Evolutionary conservation across 1,284 basidiomycete genomes (phyloP), one percentile per base, ranked within the genome.

Genomic region (Limonomyces culmigenus): DNA sequence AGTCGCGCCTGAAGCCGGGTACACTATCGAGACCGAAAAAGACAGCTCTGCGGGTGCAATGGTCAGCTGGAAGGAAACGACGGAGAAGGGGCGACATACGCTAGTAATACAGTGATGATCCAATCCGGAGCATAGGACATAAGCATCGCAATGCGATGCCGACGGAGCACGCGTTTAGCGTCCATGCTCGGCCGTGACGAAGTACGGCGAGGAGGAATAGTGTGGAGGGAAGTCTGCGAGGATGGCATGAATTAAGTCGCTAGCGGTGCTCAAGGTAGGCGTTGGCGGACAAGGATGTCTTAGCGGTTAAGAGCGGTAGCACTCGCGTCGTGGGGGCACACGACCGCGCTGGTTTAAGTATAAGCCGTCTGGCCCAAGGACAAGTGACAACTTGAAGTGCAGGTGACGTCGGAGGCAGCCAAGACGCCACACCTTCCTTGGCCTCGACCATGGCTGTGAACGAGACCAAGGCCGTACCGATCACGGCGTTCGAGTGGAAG

Each of bases 1-100:
- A 95, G 38, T 74, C 69, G 38, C 92, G 63, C 46, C 80, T 71
- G 56, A 81, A 93, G 3, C 92, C 92, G 33, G 76, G 62, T 2
- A 88, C 63, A 17, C 65, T 59, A 48, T 87, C 69, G 13, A 92
- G 56, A 5, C 71, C 63, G 48, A 75, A 73, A 50, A 87, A 78
- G 1, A 72, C 46, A 1, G 60, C 67, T 36, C 84, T 87, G 44
- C 32, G 41, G 4, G 43, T 16, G 29, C 40, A 19, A 19, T 29
- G 33, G 25, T 36, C 38, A 39, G 39, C 31, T 21, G 17, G 42
- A 32, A 17, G 8, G 15, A 19, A 10, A 29, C 34, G 21, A 15
- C 12, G n/a, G 32, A 38, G 17, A 30, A 37, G 33, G 34, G 17
- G n/a, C 5, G 21, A 65, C 77, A 36, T 53, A 87, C 85, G 72